These are phyloP conservation scores for Trypanosoma vivax DNA, from an alignment of 208 protist genomes.

Conservation along the genomic window DNA sequence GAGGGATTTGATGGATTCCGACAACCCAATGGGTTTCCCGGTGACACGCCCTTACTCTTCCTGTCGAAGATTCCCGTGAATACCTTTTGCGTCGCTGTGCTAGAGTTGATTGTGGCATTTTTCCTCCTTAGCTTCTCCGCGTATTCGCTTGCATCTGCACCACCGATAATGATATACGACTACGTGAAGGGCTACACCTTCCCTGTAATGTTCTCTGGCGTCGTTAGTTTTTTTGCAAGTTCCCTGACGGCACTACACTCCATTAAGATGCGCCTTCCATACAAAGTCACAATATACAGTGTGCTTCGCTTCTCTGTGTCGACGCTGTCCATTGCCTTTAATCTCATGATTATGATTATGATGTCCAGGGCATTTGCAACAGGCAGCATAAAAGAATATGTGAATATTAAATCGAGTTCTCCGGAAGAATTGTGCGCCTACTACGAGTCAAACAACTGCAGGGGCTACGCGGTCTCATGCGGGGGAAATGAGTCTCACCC, in stretches of 20 bases:
- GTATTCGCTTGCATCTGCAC: conserved; percentile 18
- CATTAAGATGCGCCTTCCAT: conserved; percentile 43
- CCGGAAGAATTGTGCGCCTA: conserved; percentile 18
- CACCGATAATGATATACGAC: conserved; percentile 10
- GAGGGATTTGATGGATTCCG: conserved; percentile 22
- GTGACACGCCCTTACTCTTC: conserved; percentile 52
- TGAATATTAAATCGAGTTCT: background rate
- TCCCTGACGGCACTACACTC: conserved; percentile 37
- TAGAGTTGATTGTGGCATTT: conserved; percentile 37
- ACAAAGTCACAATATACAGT: conserved; percentile 6
- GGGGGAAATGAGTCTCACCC: background rate
- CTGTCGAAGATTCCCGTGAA: conserved; percentile 55
- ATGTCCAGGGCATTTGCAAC: conserved; percentile 19
- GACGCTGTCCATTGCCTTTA: conserved; percentile 23
- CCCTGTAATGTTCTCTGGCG: conserved; percentile 22
- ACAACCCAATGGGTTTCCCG: conserved; percentile 37
- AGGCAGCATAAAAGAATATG: conserved; percentile 8
- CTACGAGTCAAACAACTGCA: conserved; percentile 29
- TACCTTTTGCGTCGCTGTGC: conserved; percentile 49
- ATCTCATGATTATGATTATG: conserved; percentile 36
- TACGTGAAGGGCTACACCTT: conserved; percentile 32
- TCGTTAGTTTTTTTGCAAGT: conserved; percentile 23
- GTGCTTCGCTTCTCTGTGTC: conserved; percentile 5
- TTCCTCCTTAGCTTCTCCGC: conserved; percentile 25
- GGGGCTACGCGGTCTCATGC: conserved; percentile 33